Conservation (phyloP, 306 rosid species). For the Vigna mungo region DNA sequence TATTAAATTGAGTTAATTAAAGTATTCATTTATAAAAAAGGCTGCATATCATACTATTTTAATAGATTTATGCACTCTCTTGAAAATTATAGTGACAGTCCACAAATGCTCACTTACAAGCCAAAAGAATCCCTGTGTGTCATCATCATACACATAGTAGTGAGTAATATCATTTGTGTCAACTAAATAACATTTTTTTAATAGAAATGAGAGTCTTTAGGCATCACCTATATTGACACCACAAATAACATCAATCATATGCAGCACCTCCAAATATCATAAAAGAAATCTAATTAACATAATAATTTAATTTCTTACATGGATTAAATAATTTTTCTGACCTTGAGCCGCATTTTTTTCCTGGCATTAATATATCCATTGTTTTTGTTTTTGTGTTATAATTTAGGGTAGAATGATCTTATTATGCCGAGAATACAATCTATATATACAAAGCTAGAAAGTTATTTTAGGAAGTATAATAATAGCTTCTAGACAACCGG, state of each 20-base stretch:
- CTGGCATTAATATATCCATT: neutral
- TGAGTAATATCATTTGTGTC: neutral
- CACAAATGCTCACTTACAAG: neutral
- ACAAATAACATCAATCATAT: no score
- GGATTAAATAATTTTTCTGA: neutral
- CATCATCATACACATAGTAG: neutral
- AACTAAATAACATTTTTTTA: neutral
- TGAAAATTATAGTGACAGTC: neutral
- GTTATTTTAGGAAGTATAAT: no score
- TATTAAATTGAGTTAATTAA: neutral
- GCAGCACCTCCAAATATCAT: no score
- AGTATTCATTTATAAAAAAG: no score
- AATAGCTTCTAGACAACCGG: no score
- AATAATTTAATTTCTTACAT: neutral
- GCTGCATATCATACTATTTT: neutral
- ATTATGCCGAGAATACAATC: no score
- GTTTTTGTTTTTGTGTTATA: neutral
- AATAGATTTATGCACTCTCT: neutral
- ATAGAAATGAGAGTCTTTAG: no score
- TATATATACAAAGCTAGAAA: no score
- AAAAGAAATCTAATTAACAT: neutral
- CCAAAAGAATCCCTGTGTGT: neutral
- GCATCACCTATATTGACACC: no score
- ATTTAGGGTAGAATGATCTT: neutral
- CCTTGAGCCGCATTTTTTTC: neutral